These are phyloP conservation scores for Atalantia buxifolia DNA, from an alignment of 345 rosid species.

Conservation along the genomic window DNA sequence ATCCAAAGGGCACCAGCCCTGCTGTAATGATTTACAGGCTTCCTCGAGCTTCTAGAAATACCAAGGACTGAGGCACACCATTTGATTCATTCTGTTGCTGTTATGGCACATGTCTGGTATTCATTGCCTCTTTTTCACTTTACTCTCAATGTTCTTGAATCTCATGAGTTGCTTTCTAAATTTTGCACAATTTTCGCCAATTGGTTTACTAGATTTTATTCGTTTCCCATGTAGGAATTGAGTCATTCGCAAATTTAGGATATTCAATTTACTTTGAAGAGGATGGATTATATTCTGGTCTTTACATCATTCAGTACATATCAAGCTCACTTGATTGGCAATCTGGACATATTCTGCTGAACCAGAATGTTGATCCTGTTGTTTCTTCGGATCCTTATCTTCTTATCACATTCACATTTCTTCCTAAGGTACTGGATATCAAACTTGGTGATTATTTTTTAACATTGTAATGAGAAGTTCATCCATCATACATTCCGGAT, in stretches of 20 bases:
- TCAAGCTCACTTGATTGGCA: slow-evolving; percentile 77
- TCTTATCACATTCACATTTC: slow-evolving; percentile 46
- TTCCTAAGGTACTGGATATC: slow-evolving; percentile 31
- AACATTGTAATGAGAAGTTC: not conserved
- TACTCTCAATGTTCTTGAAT: too few species aligned
- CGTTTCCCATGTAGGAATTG: slow-evolving; percentile 45
- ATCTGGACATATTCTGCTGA: slow-evolving; percentile 45
- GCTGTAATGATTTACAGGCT: slow-evolving; percentile 55
- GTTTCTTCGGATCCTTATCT: slow-evolving; percentile 65
- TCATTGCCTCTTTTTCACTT: not conserved
- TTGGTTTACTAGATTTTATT: not conserved
- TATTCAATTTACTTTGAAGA: slow-evolving; percentile 89
- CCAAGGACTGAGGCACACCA: slow-evolving; percentile 49
- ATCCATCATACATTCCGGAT: not conserved
- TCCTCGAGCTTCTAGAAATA: slow-evolving; percentile 36
- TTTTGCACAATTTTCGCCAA: not conserved
- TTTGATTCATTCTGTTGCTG: slow-evolving; percentile 49
- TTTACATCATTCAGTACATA: slow-evolving; percentile 75
- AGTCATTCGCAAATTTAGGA: slow-evolving; percentile 87
- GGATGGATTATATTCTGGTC: slow-evolving; percentile 52
- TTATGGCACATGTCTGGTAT: slow-evolving; percentile 42
- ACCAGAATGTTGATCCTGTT: slow-evolving; percentile 64
- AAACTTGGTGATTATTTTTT: not conserved
- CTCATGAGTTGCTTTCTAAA: not conserved
- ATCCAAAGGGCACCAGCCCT: slow-evolving; percentile 50